Evolutionary conservation across 768 basidiomycete genomes (phyloP).

Genomic region (Sutorius australiensis): DNA sequence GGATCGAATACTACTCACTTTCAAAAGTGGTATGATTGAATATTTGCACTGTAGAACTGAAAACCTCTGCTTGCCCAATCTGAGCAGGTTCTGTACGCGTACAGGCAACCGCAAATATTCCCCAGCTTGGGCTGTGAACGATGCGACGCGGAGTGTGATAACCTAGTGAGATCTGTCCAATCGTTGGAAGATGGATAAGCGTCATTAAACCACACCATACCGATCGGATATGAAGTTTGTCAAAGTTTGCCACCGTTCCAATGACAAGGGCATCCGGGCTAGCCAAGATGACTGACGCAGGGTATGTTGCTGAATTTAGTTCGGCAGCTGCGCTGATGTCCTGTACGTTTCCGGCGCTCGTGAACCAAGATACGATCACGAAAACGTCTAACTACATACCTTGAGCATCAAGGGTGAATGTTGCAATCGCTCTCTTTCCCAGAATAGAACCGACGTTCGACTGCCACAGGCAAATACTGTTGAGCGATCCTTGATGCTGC

Average conservation of each 20-base stretch:
- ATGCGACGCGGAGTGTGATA: slow-evolving; percentile 69
- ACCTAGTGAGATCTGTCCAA: slow-evolving; percentile 61
- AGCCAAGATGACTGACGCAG: slow-evolving; percentile 56
- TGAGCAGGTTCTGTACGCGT: slow-evolving; percentile 50
- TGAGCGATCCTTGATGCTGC: slow-evolving; percentile 48
- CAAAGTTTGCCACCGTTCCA: slow-evolving; percentile 61
- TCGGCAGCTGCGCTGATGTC: slow-evolving; percentile 51
- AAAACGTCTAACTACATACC: slow-evolving; percentile 31
- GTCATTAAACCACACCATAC: slow-evolving; percentile 37
- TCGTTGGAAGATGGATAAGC: neutral
- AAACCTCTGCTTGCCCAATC: slow-evolving; percentile 45
- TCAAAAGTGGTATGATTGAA: slow-evolving; percentile 63
- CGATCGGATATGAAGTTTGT: slow-evolving; percentile 78
- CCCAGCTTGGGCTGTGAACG: slow-evolving; percentile 50
- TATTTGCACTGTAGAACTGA: slow-evolving; percentile 58
- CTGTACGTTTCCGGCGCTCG: slow-evolving; percentile 22
- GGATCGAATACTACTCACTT: slow-evolving; percentile 40
- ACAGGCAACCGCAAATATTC: slow-evolving; percentile 66
- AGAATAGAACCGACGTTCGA: slow-evolving; percentile 64
- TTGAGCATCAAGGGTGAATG: slow-evolving; percentile 73
- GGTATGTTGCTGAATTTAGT: slow-evolving; percentile 47
- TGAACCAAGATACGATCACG: neutral
- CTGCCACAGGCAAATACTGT: slow-evolving; percentile 71
- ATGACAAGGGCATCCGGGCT: slow-evolving; percentile 54
- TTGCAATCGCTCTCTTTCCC: slow-evolving; percentile 59